Evolutionary conservation across 2,329 filamentous ascomycete genomes (phyloP).

Genomic region (Endoconidiophora polonica): DNA sequence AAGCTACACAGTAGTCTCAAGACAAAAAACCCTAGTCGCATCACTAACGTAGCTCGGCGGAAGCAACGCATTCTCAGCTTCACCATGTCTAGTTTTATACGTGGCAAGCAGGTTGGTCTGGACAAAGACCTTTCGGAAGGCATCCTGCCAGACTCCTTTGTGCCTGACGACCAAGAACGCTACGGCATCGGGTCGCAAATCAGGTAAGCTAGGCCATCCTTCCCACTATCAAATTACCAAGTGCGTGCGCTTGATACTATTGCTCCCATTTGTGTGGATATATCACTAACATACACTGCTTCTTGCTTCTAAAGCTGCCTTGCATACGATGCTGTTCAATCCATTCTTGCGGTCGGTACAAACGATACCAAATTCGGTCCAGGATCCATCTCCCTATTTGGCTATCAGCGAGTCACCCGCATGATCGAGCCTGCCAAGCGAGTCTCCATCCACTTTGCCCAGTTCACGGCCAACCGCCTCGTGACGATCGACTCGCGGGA

Average conservation of each 20-base stretch:
- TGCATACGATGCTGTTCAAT: slow-evolving; percentile 87
- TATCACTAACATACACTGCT: slow-evolving; percentile 1
- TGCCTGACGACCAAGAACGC: slow-evolving; percentile 65
- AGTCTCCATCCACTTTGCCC: slow-evolving; percentile 58
- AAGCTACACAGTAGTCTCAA: no score
- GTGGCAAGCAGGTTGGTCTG: slow-evolving; percentile 86
- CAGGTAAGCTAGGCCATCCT: slow-evolving; percentile 27
- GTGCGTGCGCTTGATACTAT: background rate
- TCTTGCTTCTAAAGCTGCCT: slow-evolving; percentile 48
- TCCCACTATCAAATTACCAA: background rate
- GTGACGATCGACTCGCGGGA: slow-evolving; percentile 73
- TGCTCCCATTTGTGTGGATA: background rate
- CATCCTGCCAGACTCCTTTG: slow-evolving; percentile 61
- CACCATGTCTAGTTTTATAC: slow-evolving; percentile 69
- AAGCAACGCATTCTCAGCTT: background rate
- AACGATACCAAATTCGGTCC: slow-evolving; percentile 71
- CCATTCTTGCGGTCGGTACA: slow-evolving; percentile 80
- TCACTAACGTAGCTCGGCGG: background rate
- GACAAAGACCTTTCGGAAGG: slow-evolving; percentile 77
- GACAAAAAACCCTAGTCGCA: no score
- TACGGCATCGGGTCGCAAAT: slow-evolving; percentile 70
- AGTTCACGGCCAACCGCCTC: slow-evolving; percentile 76
- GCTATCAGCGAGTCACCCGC: slow-evolving; percentile 63
- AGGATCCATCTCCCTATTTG: slow-evolving; percentile 79
- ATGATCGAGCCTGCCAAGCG: slow-evolving; percentile 53